These are phyloP conservation scores for Phytophthora rubi DNA, from an alignment of 352 stramenopile genomes.

Conservation along the genomic window DNA sequence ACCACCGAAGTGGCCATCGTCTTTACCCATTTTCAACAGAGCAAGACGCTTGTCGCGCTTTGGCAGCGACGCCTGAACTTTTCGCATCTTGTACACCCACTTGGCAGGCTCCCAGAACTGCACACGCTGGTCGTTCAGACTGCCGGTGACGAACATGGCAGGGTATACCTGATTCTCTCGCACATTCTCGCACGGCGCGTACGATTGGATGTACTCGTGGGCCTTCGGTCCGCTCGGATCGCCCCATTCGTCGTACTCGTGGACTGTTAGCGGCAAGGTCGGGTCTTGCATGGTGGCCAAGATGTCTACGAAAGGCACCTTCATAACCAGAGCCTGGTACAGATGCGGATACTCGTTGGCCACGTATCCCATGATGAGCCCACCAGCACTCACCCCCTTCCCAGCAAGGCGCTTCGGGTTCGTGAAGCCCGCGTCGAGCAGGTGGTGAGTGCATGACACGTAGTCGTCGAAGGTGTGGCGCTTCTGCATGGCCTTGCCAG, in stretches of 20 bases:
- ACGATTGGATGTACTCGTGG: constrained; percentile 80
- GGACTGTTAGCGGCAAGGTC: constrained; percentile 85
- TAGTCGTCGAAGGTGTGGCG: constrained; percentile 90
- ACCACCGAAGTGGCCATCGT: constrained; percentile 84
- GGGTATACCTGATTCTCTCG: constrained; percentile 55
- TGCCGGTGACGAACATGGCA: constrained; percentile 85
- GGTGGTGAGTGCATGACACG: constrained; percentile 61
- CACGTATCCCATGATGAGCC: constrained; percentile 87
- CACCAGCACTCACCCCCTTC: constrained; percentile 87
- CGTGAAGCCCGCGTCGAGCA: constrained; percentile 74
- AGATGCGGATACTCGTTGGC: constrained; percentile 81
- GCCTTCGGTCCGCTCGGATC: constrained; percentile 56
- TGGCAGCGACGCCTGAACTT: constrained; percentile 44
- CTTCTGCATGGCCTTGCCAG: constrained; percentile 81
- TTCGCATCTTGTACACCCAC: constrained; percentile 79
- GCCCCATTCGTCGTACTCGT: constrained; percentile 94
- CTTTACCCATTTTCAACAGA: constrained; percentile 78
- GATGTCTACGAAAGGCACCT: constrained; percentile 92
- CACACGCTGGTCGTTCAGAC: constrained; percentile 83
- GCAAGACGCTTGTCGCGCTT: constrained; percentile 45
- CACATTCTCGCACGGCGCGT: constrained; percentile 83
- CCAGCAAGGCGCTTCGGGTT: constrained; percentile 64
- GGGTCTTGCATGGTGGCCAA: constrained; percentile 88
- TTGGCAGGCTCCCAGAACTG: constrained; percentile 90
- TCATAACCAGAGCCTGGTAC: constrained; percentile 83